Conservation (phyloP, 2,329 filamentous ascomycete species). For the Cytospora mali region DNA sequence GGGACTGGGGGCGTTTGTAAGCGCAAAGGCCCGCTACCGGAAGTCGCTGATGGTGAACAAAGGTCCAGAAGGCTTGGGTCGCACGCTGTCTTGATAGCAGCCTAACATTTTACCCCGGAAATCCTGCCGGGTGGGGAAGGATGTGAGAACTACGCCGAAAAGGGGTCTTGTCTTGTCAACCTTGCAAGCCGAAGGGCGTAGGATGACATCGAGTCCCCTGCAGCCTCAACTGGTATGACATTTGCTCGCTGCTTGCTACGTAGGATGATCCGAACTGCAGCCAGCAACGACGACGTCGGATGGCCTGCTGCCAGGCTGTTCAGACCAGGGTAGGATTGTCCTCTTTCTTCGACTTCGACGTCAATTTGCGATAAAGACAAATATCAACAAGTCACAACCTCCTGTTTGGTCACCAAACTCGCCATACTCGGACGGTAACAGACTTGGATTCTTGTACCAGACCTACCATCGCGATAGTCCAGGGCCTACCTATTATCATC, state of each 20-base stretch:
- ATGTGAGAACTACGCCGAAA: conserved; percentile 15
- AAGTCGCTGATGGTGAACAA: conserved; percentile 5
- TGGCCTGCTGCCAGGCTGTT: conserved; percentile 14
- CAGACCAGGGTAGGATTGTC: not conserved
- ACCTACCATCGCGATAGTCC: not conserved
- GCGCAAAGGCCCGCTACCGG: conserved; percentile 15
- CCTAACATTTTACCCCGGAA: conserved; percentile 9
- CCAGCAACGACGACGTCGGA: conserved; percentile 21
- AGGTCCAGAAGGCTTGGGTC: not conserved
- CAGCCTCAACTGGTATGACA: not conserved
- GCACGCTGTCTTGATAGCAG: conserved; percentile 9
- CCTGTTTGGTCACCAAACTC: conserved; percentile 5
- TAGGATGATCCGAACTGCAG: conserved; percentile 18
- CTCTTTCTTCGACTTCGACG: not conserved
- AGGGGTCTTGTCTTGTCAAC: not conserved
- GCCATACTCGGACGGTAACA: not conserved
- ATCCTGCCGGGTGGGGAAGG: conserved; percentile 10
- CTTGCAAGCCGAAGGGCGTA: conserved; percentile 18
- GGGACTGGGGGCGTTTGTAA: not conserved
- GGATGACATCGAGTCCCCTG: conserved; percentile 13
- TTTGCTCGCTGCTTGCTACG: not conserved
- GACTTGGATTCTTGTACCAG: not conserved
- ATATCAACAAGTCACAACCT: not conserved
- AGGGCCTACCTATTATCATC: not conserved
- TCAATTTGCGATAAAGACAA: not conserved